Percentiles rank a stretch among this genome's conserved stretches.
Conservation (phyloP, 352 stramenopile species). For the Phytophthora cryptogea region DNA sequence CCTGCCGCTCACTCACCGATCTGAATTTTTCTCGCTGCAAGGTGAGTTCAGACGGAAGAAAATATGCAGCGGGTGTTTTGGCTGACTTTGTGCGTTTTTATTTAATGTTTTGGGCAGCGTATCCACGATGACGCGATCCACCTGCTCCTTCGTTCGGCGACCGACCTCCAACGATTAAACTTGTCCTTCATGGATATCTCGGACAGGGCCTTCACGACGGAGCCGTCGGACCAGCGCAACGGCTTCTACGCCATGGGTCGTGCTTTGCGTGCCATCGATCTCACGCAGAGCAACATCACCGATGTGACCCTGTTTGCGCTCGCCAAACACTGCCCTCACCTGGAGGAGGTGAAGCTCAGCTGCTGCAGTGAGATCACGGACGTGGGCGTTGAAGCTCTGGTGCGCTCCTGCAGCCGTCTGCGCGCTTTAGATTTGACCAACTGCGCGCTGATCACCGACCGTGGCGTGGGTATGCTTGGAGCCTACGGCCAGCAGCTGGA, state of each 20-base stretch:
- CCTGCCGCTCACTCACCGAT: constrained; percentile 73
- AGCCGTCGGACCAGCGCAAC: constrained; percentile 43
- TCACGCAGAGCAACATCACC: constrained; percentile 78
- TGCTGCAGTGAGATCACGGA: constrained; percentile 84
- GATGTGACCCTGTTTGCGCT: constrained; percentile 69
- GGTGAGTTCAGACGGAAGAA: constrained; percentile 27
- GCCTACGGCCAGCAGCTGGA: constrained; percentile 59
- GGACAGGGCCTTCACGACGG: constrained; percentile 66
- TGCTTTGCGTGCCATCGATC: constrained; percentile 56
- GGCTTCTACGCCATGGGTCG: constrained; percentile 54
- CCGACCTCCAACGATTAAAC: constrained; percentile 66
- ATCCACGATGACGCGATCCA: constrained; percentile 82
- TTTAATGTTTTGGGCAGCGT: too few species aligned
- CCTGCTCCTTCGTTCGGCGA: constrained; percentile 61
- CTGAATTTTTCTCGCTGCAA: constrained; percentile 88
- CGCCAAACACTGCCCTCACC: constrained; percentile 58
- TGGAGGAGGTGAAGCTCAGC: constrained; percentile 76
- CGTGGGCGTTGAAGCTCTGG: constrained; percentile 67
- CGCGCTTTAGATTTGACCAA: constrained; percentile 76
- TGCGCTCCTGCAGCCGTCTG: constrained; percentile 54
- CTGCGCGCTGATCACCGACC: constrained; percentile 80
- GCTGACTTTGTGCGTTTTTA: constrained; percentile 19
- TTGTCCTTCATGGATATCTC: constrained; percentile 87
- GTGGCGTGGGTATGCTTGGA: constrained; percentile 60
- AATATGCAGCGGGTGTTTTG: not conserved